Base-by-base conservation (phyloP, 108 stramenopile species). In the Cyclotella cryptica region DNA sequence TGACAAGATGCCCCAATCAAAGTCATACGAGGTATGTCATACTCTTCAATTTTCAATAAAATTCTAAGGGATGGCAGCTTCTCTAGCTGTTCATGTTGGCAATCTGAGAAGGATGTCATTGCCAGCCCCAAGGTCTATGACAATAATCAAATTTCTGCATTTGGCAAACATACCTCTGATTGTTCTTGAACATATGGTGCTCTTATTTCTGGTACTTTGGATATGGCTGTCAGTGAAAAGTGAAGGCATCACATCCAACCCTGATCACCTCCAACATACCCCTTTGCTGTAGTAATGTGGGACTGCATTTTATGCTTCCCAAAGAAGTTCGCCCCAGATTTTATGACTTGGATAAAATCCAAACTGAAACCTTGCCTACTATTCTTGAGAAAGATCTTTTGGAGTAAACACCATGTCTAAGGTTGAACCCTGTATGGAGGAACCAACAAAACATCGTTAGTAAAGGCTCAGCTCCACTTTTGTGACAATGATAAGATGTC, bases 381-480 rank as follows among this genome's bases (percentile, higher is more conserved):
- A 63, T 21, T 39, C 35, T 41, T 30, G 61, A 0, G 13, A 63
- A 41, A 35, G 61, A 19, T 3, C 35, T 19, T 63, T 63, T 63
- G 61, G 61, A 41, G 39, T 30, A 8, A 41, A 40, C 35, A 21
- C 30, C 28, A 63, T 63, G 28, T 63, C 61, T 13, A 63, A 35
- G 15, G 61, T 63, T 17, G 61, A 42, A 58, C 57, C 13, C 26
- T 3, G 2, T 58, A 35, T 41, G 14, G n/a, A 41, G 61, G 61
- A 42, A 63, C 14, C 39, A 63, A 63, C 35, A 35, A 10, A 7
- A 10, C 2, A 12, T 30, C 61, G 3, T 63, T 63, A 5, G 35
- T 63, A 3, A 3, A 27, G 40, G 12, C 40, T 1, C 39, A 63
- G 35, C 21, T 40, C 61, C 12, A 40, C 39, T 17, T 63, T 63